Conservation (phyloP, 2,329 filamentous ascomycete genomes). For the Emericellopsis cladophorae region DNA sequence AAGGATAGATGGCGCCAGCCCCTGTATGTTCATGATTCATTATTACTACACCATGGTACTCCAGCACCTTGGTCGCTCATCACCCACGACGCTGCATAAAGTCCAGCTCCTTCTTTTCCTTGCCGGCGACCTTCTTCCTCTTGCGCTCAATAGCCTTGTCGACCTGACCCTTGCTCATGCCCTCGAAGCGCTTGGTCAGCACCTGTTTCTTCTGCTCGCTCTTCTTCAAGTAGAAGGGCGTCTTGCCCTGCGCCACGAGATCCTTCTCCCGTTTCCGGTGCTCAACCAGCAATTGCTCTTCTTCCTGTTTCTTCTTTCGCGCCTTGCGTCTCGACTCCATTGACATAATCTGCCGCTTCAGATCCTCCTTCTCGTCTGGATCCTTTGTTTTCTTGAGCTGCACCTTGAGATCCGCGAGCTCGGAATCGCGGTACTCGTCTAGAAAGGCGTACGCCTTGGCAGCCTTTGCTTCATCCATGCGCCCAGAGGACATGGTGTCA, state of each 20-base stretch:
- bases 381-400: slow-evolving; percentile 57
- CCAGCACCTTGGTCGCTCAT: neutral
- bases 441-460: slow-evolving; percentile 77
- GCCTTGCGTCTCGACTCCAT: slow-evolving; percentile 71
- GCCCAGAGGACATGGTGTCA: slow-evolving; percentile 44
- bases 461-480: slow-evolving; percentile 41
- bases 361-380: slow-evolving; percentile 47
- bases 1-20: no score
- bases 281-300: slow-evolving; percentile 55
- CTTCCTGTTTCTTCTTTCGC: slow-evolving; percentile 54
- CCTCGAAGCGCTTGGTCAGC: slow-evolving; percentile 65
- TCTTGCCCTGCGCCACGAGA: slow-evolving; percentile 75
- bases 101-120: slow-evolving; percentile 67
- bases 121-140: slow-evolving; percentile 77
- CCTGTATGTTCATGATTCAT: neutral
- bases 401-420: slow-evolving; percentile 62
- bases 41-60: no score
- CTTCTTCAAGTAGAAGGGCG: slow-evolving; percentile 86
- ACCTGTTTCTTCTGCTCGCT: slow-evolving; percentile 82
- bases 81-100: slow-evolving; percentile 16
- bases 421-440: slow-evolving; percentile 71
- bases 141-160: slow-evolving; percentile 76
- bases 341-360: slow-evolving; percentile 62
- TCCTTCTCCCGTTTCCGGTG: slow-evolving; percentile 79
- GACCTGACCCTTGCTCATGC: slow-evolving; percentile 75